Evolutionary conservation across 2,329 filamentous ascomycete species (phyloP), one percentile per base, ranked within the genome.

Genomic region (Didymella segeticola): DNA sequence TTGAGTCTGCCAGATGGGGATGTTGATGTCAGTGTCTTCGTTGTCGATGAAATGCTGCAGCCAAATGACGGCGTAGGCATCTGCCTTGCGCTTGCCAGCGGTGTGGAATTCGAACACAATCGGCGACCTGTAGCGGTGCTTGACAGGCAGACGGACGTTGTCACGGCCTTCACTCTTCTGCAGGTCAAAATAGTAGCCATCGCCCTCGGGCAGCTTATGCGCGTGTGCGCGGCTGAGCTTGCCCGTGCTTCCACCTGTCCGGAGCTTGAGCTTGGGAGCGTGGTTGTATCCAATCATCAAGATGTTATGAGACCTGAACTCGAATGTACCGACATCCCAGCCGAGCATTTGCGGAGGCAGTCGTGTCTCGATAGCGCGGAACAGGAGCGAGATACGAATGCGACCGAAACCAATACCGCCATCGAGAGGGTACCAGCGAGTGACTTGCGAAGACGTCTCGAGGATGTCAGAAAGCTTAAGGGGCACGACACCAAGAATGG

Each of bases 281-380:
- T 86, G 83, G 1, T 80, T 78, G 65, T 89, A 92, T 41, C 82
- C 82, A 12, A 82, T 77, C 0, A 89, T 86, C 0, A 83, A 82
- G 39, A 98, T 86, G 14, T 80, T 82, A 42, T 91, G 82, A 0
- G 88, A 91, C 0, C 83, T 78, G 70, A 98, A 96, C 68, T 96
- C 89, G 68, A 98, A 96, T 0, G 93, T 96, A 29, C 95, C 95
- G 36, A 98, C 90, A 56, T 97, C 91, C 90, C 93, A 98, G 9
- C 93, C 92, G 4, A 97, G 83, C 75, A 96, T 89, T 33, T 87
- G 79, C 0, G 89, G 89, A n/a, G 93, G 93, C 1, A 98, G 81
- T 38, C 86, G 86, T 47, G 93, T 89, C 73, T 96, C 93, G 36
- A 97, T 85, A 23, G 90, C 93, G 23, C 93, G 88, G 84, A 97